Base-by-base conservation (phyloP, 2,329 filamentous ascomycete species). In the Claviceps digitariae region DNA sequence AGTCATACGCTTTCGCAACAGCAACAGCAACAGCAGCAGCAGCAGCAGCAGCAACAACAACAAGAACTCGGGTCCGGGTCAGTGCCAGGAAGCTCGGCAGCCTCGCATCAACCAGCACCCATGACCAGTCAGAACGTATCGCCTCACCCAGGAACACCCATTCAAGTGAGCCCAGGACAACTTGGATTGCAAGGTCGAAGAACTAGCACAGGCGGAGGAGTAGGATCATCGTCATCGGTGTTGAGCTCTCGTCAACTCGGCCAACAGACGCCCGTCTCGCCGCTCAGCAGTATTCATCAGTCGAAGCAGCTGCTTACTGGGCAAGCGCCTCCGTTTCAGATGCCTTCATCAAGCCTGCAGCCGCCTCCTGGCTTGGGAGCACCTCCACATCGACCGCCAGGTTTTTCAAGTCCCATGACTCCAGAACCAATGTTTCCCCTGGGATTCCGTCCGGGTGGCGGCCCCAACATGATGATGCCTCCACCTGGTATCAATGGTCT, bases 1-100 rank as follows among this genome's bases (percentile, higher is more conserved):
- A 78, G 83, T 40, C 83, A 88, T 53, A 87, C 90, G 56, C 71
- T 81, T 48, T 93, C 89, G 9, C 88, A 94, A 58, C 89, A 94
- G 17, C 27, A 12, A 15, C 40, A 9, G 40, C 40, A 43, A 13
- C 40, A 21, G 3, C 10, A 21, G 41, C 20, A 21, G 40, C 40
- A 8, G 8, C 40, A 3, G 8, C 20, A 17, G 38, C 38, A 21
- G 20, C 40, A 10, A 13, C 31, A 10, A 9, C 43, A 45, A 57
- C 87, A 93, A 65, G 84, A 83, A 27, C 6, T 6, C 2, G 81
- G 83, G 63, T 21, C 27, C 17, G 15, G 43, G 27, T 29, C n/a
- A 5, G 20, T 20, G n/a, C 74, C 79, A 8, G 79, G 81, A 7
- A 84, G 82, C 50, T 86, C 88, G 3, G 82, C 85, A 57, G 79